phyloP scores from a whole-genome alignment of 2,329 filamentous ascomycete genomes.

The Fulvia fulva region DNA sequence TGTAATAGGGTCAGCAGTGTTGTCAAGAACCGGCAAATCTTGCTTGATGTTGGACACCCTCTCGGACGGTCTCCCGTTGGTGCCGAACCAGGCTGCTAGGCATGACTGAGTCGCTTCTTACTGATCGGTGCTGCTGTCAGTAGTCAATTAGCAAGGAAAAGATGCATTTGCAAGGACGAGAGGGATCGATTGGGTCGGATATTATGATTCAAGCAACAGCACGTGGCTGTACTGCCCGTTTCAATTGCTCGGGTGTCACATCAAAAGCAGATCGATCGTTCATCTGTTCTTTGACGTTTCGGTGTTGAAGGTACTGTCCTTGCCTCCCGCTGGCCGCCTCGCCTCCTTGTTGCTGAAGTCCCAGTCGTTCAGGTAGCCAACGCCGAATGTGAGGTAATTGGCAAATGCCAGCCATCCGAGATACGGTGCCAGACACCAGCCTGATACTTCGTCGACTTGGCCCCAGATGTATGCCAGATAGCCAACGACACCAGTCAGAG shows the following conservation, averaged over 20 bases:
- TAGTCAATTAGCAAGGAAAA: no score
- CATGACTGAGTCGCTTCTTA: no score
- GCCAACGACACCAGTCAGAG: constrained; percentile 66
- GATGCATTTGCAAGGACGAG: no score
- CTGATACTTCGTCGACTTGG: constrained; percentile 66
- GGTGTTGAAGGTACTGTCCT: constrained; percentile 5
- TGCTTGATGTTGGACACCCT: background rate
- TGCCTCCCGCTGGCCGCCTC: background rate
- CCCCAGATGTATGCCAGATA: constrained; percentile 76
- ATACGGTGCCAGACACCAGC: constrained; percentile 75
- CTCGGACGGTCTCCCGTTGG: background rate
- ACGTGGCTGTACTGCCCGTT: background rate
- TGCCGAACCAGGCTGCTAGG: background rate
- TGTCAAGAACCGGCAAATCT: background rate
- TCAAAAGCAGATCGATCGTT: no score
- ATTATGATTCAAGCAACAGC: background rate
- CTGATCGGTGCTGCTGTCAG: no score
- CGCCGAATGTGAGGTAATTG: constrained; percentile 63
- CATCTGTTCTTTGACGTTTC: constrained; percentile 5
- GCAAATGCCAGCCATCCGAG: constrained; percentile 83
- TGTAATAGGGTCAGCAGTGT: background rate
- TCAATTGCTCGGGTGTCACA: no score
- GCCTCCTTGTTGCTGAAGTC: constrained; percentile 28
- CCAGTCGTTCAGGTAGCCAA: constrained; percentile 42
- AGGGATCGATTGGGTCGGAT: background rate